These are phyloP conservation scores for Corchorus capsularis DNA, from an alignment of 345 rosid genomes.

Conservation along the genomic window DNA sequence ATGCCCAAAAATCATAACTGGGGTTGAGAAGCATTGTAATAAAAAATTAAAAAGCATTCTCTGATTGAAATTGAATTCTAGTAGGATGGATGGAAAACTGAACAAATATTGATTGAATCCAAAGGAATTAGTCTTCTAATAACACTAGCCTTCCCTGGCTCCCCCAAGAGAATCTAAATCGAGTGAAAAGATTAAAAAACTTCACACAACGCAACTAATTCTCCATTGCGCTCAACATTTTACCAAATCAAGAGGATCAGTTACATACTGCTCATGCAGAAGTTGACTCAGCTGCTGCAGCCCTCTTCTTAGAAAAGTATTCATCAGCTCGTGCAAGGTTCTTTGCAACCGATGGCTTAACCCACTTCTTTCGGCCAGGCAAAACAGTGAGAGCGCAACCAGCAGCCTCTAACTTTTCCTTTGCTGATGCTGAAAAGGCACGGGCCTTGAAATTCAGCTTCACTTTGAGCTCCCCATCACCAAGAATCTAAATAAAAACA, in stretches of 20 bases:
- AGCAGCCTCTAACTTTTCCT: conserved; percentile 78
- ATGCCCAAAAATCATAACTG: background rate
- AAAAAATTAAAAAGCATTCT: background rate
- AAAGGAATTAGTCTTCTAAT: background rate
- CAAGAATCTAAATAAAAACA: conserved; percentile 59
- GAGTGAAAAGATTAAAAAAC: background rate
- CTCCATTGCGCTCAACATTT: background rate
- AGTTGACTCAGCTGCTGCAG: conserved; percentile 53
- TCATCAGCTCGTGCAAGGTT: conserved; percentile 82
- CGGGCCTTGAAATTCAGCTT: conserved; percentile 84
- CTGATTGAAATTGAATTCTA: background rate
- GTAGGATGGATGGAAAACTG: background rate
- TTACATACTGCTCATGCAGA: conserved; percentile 24
- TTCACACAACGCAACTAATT: background rate
- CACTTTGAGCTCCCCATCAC: conserved; percentile 72
- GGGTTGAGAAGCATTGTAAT: background rate
- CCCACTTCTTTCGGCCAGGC: conserved; percentile 94
- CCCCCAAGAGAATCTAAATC: background rate
- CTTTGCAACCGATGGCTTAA: conserved; percentile 82
- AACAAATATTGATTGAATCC: background rate
- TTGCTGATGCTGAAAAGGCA: conserved; percentile 73
- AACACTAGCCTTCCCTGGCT: background rate
- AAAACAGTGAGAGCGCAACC: conserved; percentile 78
- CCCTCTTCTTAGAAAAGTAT: conserved; percentile 87
- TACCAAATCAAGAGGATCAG: background rate